A percentile compares a stretch with the other conserved stretches of the same genome.
Evolutionary conservation across 257 asterid genomes (phyloP).

Genomic region (Gardenia jasminoides): DNA sequence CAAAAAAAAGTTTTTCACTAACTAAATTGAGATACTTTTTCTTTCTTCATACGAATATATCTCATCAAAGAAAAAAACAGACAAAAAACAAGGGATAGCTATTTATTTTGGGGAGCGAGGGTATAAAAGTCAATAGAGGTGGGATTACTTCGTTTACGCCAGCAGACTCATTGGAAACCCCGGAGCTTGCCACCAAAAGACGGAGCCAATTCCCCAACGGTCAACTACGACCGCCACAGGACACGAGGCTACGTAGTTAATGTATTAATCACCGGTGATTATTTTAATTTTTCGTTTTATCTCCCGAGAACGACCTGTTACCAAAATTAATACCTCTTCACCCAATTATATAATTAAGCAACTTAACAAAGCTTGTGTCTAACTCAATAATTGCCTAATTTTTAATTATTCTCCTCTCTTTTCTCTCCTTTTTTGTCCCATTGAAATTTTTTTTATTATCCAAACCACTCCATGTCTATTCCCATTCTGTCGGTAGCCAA

Average conservation of each 20-base stretch:
- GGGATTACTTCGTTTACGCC: neutral
- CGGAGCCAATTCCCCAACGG: conserved; percentile 23
- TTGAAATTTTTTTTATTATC: neutral
- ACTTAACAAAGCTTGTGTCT: neutral
- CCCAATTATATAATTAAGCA: neutral
- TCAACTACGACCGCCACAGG: conserved; percentile 3
- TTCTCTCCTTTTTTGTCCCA: neutral
- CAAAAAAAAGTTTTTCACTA: neutral
- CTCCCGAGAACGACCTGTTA: conserved; percentile 34
- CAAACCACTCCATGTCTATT: neutral
- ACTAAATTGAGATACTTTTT: no score
- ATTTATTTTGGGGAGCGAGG: neutral
- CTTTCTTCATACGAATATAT: no score
- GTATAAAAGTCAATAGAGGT: neutral
- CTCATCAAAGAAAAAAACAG: neutral
- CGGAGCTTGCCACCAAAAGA: conserved; percentile 5
- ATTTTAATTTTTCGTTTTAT: conserved; percentile 13
- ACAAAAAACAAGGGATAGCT: no score
- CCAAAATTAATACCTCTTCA: conserved; percentile 14
- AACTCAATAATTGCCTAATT: neutral
- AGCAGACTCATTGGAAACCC: neutral
- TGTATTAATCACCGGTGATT: conserved; percentile 17
- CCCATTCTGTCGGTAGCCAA: neutral
- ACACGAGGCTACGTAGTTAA: conserved; percentile 1
- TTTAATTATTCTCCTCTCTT: neutral